Percentiles rank a stretch among this genome's conserved stretches.
Conservation (phyloP, 2,329 filamentous ascomycete genomes). For the Amphichorda felina region DNA sequence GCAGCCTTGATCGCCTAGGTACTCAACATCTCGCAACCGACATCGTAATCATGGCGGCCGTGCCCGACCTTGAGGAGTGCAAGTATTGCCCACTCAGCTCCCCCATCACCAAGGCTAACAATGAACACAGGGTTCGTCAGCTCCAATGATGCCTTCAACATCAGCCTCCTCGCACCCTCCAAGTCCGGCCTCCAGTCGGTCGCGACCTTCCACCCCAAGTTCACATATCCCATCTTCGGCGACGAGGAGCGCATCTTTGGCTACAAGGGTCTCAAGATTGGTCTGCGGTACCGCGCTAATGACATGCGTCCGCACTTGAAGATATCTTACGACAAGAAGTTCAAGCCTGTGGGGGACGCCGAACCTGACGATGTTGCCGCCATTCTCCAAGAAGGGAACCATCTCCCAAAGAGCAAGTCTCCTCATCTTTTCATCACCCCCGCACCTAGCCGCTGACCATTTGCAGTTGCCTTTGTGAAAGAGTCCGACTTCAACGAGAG, state of each 20-base stretch:
- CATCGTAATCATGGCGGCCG: slow-evolving; percentile 13
- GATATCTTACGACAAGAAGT: slow-evolving; percentile 60
- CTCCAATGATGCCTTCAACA: slow-evolving; percentile 49
- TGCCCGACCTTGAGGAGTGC: slow-evolving; percentile 21
- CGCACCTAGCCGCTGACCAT: too few relatives aligned
- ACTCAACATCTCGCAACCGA: not conserved
- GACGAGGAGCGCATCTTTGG: slow-evolving; percentile 89
- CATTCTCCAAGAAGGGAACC: slow-evolving; percentile 49
- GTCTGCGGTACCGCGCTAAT: slow-evolving; percentile 52
- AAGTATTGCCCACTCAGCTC: too few relatives aligned
- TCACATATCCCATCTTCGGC: slow-evolving; percentile 87
- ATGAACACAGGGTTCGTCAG: slow-evolving; percentile 39
- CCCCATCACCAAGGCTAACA: not conserved
- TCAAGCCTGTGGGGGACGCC: slow-evolving; percentile 54
- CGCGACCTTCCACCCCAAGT: slow-evolving; percentile 67
- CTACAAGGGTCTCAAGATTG: slow-evolving; percentile 70
- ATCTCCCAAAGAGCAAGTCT: slow-evolving; percentile 52
- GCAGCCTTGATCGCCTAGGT: too few relatives aligned
- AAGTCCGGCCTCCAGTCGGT: slow-evolving; percentile 40
- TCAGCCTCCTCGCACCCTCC: slow-evolving; percentile 45
- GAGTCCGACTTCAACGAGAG: slow-evolving; percentile 48
- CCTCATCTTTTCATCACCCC: not conserved
- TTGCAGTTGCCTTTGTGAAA: slow-evolving; percentile 54
- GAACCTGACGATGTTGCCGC: slow-evolving; percentile 58
- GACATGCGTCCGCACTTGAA: slow-evolving; percentile 71